These are phyloP conservation scores for Cordia subcordata DNA, from an alignment of 257 asterid species.

Conservation along the genomic window DNA sequence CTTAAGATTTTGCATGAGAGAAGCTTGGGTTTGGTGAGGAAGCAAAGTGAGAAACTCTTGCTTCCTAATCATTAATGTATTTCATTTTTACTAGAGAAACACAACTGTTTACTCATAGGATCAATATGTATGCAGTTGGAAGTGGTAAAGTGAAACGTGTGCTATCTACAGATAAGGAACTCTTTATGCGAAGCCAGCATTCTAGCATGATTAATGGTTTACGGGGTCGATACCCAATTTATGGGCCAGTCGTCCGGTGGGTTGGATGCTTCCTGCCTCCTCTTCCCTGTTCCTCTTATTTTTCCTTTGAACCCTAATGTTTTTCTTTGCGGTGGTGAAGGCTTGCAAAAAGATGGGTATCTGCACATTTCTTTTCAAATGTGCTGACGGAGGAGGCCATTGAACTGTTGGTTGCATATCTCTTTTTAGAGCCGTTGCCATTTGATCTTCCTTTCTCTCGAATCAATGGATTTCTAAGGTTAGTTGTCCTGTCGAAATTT, in stretches of 20 bases:
- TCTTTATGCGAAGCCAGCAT: constrained; percentile 75
- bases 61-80: neutral
- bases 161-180: constrained; percentile 58
- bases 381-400: constrained; percentile 75
- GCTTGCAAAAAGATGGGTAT: constrained; percentile 98
- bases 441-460: constrained; percentile 77
- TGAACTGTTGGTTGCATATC: constrained; percentile 85
- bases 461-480: constrained; percentile 88
- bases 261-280: constrained; percentile 14
- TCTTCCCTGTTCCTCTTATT: constrained; percentile 3
- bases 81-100: neutral
- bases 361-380: constrained; percentile 83
- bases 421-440: constrained; percentile 82
- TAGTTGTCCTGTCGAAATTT: constrained; percentile 6
- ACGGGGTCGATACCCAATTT: constrained; percentile 79
- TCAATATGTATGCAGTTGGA: constrained; percentile 12
- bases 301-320: constrained; percentile 1
- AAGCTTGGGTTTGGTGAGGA: constrained; percentile 62
- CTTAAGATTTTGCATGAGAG: constrained; percentile 90
- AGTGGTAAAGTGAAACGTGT: constrained; percentile 47
- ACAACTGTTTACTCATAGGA: neutral
- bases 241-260: constrained; percentile 84
- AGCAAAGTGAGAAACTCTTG: constrained; percentile 42
- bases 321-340: constrained; percentile 25
- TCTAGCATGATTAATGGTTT: constrained; percentile 88